These are phyloP conservation scores for Colletotrichum orchidophilum DNA, from an alignment of 2,329 filamentous ascomycete genomes.

Conservation along the genomic window DNA sequence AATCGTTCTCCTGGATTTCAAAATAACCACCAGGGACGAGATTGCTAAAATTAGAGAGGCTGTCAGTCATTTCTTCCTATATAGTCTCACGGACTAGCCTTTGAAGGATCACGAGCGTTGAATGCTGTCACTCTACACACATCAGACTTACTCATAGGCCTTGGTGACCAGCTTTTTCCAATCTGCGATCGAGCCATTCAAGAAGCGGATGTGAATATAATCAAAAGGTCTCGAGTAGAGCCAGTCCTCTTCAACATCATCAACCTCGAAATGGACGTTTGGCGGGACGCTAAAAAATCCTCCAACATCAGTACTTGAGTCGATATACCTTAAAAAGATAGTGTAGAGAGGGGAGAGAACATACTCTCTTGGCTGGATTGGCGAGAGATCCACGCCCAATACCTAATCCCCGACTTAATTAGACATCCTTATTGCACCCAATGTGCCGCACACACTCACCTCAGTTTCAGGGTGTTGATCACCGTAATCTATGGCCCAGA, in stretches of 20 bases:
- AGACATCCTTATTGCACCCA: too few relatives aligned
- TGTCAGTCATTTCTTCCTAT: too few relatives aligned
- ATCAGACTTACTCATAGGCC: slow-evolving; percentile 46
- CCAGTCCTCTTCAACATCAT: slow-evolving; percentile 44
- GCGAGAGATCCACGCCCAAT: slow-evolving; percentile 49
- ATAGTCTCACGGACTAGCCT: too few relatives aligned
- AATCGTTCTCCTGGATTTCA: slow-evolving; percentile 54
- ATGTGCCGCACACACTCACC: too few relatives aligned
- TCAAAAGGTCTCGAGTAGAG: slow-evolving; percentile 57
- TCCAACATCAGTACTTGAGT: slow-evolving; percentile 39
- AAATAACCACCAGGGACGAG: slow-evolving; percentile 61
- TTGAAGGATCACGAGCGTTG: not conserved
- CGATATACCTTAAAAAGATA: too few relatives aligned
- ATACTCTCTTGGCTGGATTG: slow-evolving; percentile 50
- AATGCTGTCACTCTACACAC: slow-evolving; percentile 38
- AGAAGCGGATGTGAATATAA: slow-evolving; percentile 65
- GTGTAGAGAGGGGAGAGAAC: slow-evolving; percentile 29
- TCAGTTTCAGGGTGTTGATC: slow-evolving; percentile 46
- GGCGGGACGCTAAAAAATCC: slow-evolving; percentile 48
- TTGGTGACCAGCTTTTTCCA: slow-evolving; percentile 57
- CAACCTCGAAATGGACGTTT: slow-evolving; percentile 50
- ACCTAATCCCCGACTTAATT: slow-evolving; percentile 32
- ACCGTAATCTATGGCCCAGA: slow-evolving; percentile 50
- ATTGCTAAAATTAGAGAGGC: too few relatives aligned
- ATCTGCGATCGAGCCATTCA: slow-evolving; percentile 63